A percentile compares a stretch with the other conserved stretches of the same genome.
Evolutionary conservation across 2,329 filamentous ascomycete genomes (phyloP).

Genomic region (Calonectria hongkongensis): DNA sequence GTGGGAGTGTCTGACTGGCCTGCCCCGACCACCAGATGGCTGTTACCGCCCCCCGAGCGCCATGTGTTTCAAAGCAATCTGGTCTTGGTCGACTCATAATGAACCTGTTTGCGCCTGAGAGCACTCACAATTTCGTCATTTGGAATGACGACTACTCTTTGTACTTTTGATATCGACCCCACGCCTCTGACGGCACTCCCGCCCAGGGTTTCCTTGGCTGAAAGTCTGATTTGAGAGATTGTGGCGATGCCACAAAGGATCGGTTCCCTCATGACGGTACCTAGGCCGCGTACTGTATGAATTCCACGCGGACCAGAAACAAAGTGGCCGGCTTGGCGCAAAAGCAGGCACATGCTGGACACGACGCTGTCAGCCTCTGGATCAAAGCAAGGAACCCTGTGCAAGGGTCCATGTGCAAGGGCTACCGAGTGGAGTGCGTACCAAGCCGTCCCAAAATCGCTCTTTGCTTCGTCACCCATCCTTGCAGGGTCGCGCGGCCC

Average conservation of each 20-base stretch:
- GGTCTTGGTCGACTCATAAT: conserved; percentile 42
- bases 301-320: conserved; percentile 35
- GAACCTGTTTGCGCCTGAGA: conserved; percentile 19
- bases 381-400: conserved; percentile 39
- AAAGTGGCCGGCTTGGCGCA: conserved; percentile 38
- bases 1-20: conserved; percentile 46
- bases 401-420: conserved; percentile 33
- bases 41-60: conserved; percentile 23
- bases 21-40: conserved; percentile 27
- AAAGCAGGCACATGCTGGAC: conserved; percentile 39
- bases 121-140: conserved; percentile 29
- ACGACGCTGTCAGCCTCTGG: conserved; percentile 48
- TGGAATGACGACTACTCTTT: conserved; percentile 43
- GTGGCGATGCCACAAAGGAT: conserved; percentile 32
- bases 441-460: conserved; percentile 47
- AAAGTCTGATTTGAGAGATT: conserved; percentile 20
- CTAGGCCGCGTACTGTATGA: conserved; percentile 44
- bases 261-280: conserved; percentile 24
- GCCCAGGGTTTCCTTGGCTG: conserved; percentile 16
- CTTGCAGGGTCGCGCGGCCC: conserved; percentile 29
- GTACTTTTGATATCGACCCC: conserved; percentile 14
- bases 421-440: conserved; percentile 42
- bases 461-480: conserved; percentile 54
- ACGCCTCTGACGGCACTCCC: not conserved
- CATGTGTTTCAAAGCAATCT: conserved; percentile 51